These are phyloP conservation scores for Trichoderma atrobrunneum DNA, from an alignment of 2,329 filamentous ascomycete species.

Conservation along the genomic window DNA sequence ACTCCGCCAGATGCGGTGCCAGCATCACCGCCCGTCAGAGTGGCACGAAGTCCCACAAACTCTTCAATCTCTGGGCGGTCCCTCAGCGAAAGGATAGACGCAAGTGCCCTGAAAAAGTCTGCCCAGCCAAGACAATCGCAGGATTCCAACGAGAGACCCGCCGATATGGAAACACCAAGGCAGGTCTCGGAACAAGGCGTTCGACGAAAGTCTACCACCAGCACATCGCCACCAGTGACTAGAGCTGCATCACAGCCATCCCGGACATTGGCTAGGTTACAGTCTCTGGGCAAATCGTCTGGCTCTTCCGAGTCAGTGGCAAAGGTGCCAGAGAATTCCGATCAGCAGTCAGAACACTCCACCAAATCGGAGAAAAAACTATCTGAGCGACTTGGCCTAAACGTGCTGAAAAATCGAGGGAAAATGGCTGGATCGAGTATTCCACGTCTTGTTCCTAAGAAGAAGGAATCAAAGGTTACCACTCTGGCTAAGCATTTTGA, in stretches of 20 bases:
- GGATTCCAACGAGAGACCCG: constrained; percentile 29
- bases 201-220: constrained; percentile 45
- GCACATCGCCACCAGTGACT: constrained; percentile 51
- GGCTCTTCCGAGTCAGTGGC: constrained; percentile 36
- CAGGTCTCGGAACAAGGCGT: constrained; percentile 35
- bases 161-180: constrained; percentile 27
- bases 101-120: constrained; percentile 48
- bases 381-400: constrained; percentile 67
- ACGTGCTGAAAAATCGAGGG: constrained; percentile 58
- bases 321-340: constrained; percentile 28
- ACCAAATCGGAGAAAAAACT: constrained; percentile 69
- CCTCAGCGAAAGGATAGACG: constrained; percentile 48
- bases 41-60: constrained; percentile 23
- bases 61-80: constrained; percentile 25
- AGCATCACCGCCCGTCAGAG: constrained; percentile 24
- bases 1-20: constrained; percentile 10
- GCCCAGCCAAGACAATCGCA: constrained; percentile 30
- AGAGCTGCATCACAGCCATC: constrained; percentile 53
- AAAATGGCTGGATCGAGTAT: constrained; percentile 72
- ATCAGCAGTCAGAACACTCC: constrained; percentile 37
- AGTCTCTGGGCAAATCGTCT: constrained; percentile 44
- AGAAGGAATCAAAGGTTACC: constrained; percentile 75
- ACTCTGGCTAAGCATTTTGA: constrained; percentile 95
- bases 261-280: constrained; percentile 45
- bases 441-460: constrained; percentile 78